Evolutionary conservation across 331 rosid species (phyloP).

Genomic region (Saraca asoca): DNA sequence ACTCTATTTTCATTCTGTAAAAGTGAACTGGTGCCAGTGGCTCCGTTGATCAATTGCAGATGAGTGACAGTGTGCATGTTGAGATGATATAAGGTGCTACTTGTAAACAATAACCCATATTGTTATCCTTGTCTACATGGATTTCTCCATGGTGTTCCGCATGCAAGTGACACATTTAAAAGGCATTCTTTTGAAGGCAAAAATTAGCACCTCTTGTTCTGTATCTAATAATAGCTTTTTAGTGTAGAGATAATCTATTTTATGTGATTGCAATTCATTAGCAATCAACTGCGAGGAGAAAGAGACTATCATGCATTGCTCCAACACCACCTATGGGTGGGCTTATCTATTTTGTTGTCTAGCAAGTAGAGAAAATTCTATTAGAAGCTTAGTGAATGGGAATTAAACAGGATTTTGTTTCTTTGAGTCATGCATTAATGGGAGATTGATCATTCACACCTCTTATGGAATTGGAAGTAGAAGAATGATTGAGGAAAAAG

Average conservation of each 20-base stretch:
- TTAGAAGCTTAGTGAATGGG: slow-evolving; percentile 6
- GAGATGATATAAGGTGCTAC: slow-evolving; percentile 5
- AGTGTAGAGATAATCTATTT: background rate
- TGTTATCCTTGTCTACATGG: slow-evolving; percentile 1
- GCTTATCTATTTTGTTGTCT: background rate
- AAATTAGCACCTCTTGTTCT: background rate
- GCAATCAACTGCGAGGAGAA: background rate
- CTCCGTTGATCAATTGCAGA: background rate
- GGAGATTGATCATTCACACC: background rate
- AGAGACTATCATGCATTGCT: background rate
- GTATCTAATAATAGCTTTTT: background rate
- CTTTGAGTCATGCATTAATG: background rate
- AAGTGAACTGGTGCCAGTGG: too few relatives aligned
- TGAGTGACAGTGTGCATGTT: background rate
- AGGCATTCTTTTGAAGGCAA: background rate
- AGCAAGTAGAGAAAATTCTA: background rate
- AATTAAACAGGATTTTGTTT: background rate
- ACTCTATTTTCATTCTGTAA: too few relatives aligned
- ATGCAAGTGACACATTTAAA: slow-evolving; percentile 1
- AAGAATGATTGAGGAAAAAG: background rate
- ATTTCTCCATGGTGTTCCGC: background rate
- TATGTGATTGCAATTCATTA: background rate
- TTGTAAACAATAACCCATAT: background rate
- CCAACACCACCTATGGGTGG: background rate
- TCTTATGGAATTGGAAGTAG: background rate